A percentile compares a stretch with the other conserved stretches of the same genome.
These are phyloP conservation scores for Pistacia vera DNA, from an alignment of 345 rosid genomes.

Conservation along the genomic window DNA sequence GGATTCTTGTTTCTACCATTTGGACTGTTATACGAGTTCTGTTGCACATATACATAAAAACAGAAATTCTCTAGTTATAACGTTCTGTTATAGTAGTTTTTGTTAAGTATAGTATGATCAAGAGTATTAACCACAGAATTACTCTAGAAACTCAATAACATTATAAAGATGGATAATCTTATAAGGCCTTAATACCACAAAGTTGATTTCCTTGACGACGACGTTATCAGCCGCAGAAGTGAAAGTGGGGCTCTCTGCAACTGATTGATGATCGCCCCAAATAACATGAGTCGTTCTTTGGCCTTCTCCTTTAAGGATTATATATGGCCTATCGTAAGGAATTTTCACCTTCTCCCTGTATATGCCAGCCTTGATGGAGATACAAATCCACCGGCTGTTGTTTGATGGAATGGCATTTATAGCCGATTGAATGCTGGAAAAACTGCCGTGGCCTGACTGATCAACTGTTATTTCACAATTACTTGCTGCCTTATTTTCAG, in stretches of 20 bases:
- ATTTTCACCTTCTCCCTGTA: conserved; percentile 79
- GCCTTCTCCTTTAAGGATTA: conserved; percentile 58
- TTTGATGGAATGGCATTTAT: conserved; percentile 53
- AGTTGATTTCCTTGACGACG: conserved; percentile 51
- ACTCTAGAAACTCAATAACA: too few relatives aligned
- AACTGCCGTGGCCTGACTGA: conserved; percentile 50
- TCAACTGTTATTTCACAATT: conserved; percentile 35
- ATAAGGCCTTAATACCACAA: conserved; percentile 37
- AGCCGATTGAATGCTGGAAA: conserved; percentile 59
- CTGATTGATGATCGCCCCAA: conserved; percentile 59
- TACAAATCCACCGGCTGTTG: conserved; percentile 53
- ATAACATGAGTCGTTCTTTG: conserved; percentile 55
- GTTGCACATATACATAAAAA: neutral
- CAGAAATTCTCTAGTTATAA: too few relatives aligned
- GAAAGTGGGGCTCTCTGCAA: conserved; percentile 62
- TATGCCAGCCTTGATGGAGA: conserved; percentile 48
- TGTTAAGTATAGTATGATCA: too few relatives aligned
- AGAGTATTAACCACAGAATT: too few relatives aligned
- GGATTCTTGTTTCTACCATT: conserved; percentile 33
- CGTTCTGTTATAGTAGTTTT: too few relatives aligned
- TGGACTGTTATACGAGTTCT: conserved; percentile 73
- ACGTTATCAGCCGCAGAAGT: conserved; percentile 58
- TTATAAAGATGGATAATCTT: neutral
- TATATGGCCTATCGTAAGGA: conserved; percentile 63
- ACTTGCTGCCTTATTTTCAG: neutral